Evolutionary conservation across 495 filamentous ascomycete genomes (phyloP).

Genomic region (Penicillium soppii): DNA sequence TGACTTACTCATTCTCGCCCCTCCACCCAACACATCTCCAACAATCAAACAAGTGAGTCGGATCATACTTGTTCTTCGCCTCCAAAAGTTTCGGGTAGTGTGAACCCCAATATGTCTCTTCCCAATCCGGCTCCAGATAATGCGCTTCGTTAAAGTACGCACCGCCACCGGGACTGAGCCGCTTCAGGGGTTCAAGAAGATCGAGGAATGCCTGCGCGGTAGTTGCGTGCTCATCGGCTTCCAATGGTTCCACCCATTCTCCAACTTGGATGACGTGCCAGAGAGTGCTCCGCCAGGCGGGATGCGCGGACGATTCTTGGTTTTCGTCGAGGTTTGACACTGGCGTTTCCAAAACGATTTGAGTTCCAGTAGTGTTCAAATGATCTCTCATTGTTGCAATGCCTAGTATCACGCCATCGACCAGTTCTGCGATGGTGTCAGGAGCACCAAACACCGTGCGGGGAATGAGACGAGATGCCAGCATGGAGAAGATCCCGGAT

Average conservation of each 20-base stretch:
- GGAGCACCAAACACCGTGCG: conserved; percentile 17
- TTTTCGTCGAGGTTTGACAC: conserved; percentile 8
- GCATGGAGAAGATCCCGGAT: conserved; percentile 19
- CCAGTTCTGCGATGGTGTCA: conserved; percentile 14
- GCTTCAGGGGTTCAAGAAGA: conserved; percentile 13
- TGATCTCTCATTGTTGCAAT: conserved; percentile 6
- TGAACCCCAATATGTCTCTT: conserved; percentile 54
- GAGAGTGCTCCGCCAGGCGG: conserved; percentile 18
- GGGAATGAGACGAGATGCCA: conserved; percentile 22
- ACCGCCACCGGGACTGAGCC: conserved; percentile 18
- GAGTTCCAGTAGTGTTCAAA: conserved; percentile 6
- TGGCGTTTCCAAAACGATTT: conserved; percentile 17
- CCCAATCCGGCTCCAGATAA: conserved; percentile 56
- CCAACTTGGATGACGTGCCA: conserved; percentile 20
- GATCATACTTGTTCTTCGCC: conserved; percentile 53
- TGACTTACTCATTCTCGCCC: conserved; percentile 11
- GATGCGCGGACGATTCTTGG: conserved; percentile 7
- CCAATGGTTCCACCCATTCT: conserved; percentile 9
- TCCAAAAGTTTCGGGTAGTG: conserved; percentile 45
- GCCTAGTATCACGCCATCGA: conserved; percentile 9
- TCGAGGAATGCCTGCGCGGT: not conserved
- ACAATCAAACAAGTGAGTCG: conserved; percentile 43
- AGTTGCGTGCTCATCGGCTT: not conserved
- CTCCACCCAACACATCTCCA: conserved; percentile 24
- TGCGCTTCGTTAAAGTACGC: conserved; percentile 31